phyloP scores from a whole-genome alignment of 1,139 yeast genomes.

The Hyphopichia wangnamkhiaoensis region DNA sequence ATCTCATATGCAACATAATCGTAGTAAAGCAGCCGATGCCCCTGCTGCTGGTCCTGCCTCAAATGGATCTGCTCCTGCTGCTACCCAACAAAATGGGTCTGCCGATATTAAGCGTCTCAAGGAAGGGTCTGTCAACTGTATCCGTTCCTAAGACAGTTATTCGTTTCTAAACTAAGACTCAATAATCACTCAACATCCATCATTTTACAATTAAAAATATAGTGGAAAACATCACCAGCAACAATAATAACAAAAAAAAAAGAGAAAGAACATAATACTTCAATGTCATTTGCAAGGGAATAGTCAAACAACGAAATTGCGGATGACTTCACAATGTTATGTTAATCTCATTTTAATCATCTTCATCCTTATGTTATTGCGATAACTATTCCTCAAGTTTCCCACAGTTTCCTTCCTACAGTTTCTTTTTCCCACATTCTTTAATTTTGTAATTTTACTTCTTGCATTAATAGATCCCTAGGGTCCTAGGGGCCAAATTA shows the following conservation, averaged over 20 bases:
- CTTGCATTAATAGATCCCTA: constrained; percentile 5
- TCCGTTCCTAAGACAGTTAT: constrained; percentile 53
- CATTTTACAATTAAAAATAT: background rate
- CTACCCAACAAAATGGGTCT: constrained; percentile 13
- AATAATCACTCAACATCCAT: background rate
- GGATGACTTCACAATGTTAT: too few species aligned
- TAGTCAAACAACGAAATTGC: too few species aligned
- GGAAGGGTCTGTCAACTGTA: constrained; percentile 74
- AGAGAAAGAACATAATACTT: too few species aligned
- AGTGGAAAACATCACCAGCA: too few species aligned
- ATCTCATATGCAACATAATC: constrained; percentile 96
- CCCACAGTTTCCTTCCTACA: background rate
- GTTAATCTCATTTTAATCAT: too few species aligned
- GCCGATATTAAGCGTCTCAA: constrained; percentile 56
- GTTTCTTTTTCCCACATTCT: background rate
- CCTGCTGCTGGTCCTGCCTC: constrained; percentile 18
- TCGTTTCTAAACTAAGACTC: too few species aligned
- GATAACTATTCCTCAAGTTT: too few species aligned
- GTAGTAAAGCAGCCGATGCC: constrained; percentile 54
- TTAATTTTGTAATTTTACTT: constrained; percentile 3
- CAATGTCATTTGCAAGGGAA: too few species aligned
- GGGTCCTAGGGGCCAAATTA: background rate
- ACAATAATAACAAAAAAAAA: too few species aligned
- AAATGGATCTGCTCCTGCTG: constrained; percentile 10
- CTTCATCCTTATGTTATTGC: too few species aligned